Conservation (phyloP, 148 eudicot species). For the Arbutus unedo region DNA sequence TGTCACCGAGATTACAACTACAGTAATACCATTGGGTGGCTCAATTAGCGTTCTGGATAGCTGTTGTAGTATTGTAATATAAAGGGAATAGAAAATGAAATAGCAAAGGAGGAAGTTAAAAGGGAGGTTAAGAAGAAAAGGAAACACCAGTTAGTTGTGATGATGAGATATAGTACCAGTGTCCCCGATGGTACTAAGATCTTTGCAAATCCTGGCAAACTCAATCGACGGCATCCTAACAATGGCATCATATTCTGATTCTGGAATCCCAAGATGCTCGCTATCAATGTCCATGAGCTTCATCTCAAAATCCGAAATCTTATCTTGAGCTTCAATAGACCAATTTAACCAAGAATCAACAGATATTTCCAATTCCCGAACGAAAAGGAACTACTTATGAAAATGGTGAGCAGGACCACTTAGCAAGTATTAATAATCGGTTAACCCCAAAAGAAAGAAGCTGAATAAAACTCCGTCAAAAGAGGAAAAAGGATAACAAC, state of each 20-base stretch:
- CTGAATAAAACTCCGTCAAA: background rate
- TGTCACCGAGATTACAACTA: constrained; percentile 60
- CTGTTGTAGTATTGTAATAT: background rate
- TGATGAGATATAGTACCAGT: constrained; percentile 38
- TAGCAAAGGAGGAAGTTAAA: background rate
- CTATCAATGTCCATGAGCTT: constrained; percentile 76
- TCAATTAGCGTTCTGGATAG: background rate
- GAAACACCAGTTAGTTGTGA: background rate
- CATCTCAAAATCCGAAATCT: constrained; percentile 72
- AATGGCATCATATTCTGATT: constrained; percentile 60
- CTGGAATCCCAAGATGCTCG: constrained; percentile 69
- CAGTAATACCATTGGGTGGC: constrained; percentile 11
- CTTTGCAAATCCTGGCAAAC: constrained; percentile 50
- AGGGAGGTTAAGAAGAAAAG: background rate
- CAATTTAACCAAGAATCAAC: constrained; percentile 14
- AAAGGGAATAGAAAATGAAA: background rate
- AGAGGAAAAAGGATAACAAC: background rate
- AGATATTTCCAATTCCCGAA: background rate
- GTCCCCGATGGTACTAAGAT: constrained; percentile 57
- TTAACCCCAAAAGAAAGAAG: background rate
- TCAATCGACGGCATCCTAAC: constrained; percentile 62
- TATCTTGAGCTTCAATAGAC: constrained; percentile 53
- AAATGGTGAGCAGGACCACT: background rate
- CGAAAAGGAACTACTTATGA: background rate
- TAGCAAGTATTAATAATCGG: background rate